phyloP scores from a whole-genome alignment of 176 grass and related monocot genomes.

The Eremochloa ophiuroides region DNA sequence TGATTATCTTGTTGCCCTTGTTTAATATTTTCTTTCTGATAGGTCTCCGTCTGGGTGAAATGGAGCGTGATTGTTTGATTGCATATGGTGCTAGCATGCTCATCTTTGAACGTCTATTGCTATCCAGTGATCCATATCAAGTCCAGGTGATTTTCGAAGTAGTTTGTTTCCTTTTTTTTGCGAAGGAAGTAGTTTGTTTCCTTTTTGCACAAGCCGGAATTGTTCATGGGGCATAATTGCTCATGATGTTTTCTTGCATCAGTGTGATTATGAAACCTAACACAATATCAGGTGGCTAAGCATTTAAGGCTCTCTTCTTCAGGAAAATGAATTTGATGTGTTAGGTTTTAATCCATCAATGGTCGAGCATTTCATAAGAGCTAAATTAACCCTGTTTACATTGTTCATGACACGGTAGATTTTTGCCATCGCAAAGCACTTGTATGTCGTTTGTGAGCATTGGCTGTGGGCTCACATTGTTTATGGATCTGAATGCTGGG shows the following conservation, averaged over 20 bases:
- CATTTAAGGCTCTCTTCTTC: not conserved
- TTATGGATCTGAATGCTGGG: not conserved
- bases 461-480: not conserved
- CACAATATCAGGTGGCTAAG: not conserved
- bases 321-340: not conserved
- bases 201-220: not conserved
- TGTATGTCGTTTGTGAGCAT: not conserved
- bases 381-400: not conserved
- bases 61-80: conserved; percentile 98
- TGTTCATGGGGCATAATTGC: not conserved
- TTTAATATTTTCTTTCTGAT: conserved; percentile 5
- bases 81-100: conserved; percentile 96
- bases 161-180: not conserved
- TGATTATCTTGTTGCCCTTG: not conserved
- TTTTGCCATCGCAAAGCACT: not conserved
- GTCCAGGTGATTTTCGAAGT: conserved; percentile 62
- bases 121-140: conserved; percentile 98
- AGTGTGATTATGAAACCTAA: not conserved
- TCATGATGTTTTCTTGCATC: not conserved
- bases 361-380: not conserved
- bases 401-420: not conserved
- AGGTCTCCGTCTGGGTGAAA: conserved; percentile 94
- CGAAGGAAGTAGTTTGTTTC: not conserved
- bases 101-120: conserved; percentile 87
- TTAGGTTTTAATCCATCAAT: not conserved